These are phyloP conservation scores for Hypericum androsaemum DNA, from an alignment of 345 rosid genomes.

Conservation along the genomic window DNA sequence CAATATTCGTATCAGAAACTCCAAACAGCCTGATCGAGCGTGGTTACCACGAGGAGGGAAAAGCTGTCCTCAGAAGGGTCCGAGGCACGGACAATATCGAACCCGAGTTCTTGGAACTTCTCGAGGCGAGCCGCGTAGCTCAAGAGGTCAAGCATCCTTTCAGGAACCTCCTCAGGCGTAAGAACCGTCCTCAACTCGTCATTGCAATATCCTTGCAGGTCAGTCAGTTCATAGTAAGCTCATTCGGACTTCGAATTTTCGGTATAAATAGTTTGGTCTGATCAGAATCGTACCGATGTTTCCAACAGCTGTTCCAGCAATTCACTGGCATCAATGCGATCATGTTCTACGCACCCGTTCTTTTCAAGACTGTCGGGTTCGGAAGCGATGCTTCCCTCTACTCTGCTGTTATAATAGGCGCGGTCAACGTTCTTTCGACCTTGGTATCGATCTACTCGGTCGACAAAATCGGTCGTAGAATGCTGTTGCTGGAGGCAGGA, in stretches of 20 bases:
- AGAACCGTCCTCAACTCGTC: constrained; percentile 68
- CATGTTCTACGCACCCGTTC: constrained; percentile 93
- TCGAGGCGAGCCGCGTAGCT: constrained; percentile 84
- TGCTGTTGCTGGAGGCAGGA: constrained; percentile 80
- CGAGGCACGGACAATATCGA: constrained; percentile 80
- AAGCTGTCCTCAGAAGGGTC: constrained; percentile 61
- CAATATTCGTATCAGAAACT: constrained; percentile 68
- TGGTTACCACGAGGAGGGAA: constrained; percentile 77
- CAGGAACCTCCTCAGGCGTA: constrained; percentile 57
- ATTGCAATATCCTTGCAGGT: constrained; percentile 87
- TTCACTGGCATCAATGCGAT: constrained; percentile 91
- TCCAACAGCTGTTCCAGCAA: constrained; percentile 75
- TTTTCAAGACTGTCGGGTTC: constrained; percentile 71
- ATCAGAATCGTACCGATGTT: too few species aligned
- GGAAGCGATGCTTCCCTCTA: constrained; percentile 74
- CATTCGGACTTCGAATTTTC: not conserved
- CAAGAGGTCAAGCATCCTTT: constrained; percentile 87
- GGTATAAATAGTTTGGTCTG: too few species aligned
- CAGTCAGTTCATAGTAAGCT: not conserved
- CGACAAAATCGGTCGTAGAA: constrained; percentile 74
- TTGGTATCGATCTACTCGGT: constrained; percentile 74
- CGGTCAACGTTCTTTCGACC: constrained; percentile 80
- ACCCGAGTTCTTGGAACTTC: constrained; percentile 72
- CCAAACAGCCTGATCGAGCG: constrained; percentile 92
- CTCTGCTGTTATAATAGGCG: constrained; percentile 88